Evolutionary conservation across 441 rosid genomes (phyloP), one percentile per base, ranked within the genome.

Genomic region (Mallotus japonicus): DNA sequence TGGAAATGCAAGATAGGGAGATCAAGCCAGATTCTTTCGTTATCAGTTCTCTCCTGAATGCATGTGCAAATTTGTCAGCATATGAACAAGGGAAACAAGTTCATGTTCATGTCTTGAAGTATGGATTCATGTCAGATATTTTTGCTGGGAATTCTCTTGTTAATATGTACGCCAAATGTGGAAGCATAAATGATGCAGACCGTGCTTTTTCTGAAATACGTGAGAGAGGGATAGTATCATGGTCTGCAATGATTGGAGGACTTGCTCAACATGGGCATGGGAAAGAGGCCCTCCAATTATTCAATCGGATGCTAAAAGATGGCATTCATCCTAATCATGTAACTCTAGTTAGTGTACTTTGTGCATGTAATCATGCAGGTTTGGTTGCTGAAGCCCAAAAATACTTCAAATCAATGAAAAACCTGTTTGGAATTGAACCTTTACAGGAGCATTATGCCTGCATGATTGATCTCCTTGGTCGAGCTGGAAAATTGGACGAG

Each of bases 71-170:
- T 75, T 74, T 88, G 55, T 90, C 95, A 20, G 95, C 90, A 71
- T 88, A 88, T 73, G 95, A 88, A 75, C 93, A 87, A 73, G 93
- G 90, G 74, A 88, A 88, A 77, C 95, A 85, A 84, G 79, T 87
- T 50, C 93, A 88, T 78, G 87, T 79, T 73, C 90, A 87, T 63
- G 64, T 86, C 73, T 78, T 87, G 81, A 88, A 88, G 78, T 82
- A 75, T 32, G 93, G 95, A 50, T 90, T 90, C 79, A 75, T 83
- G 79, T 79, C 80, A 10, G 93, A 88, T 67, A 62, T 28, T 32
- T 88, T 87, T 69, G 83, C 93, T 6, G 90, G 90, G 62, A 89
- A 90, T 75, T 88, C 90, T 54, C 92, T 90, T 13, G 88, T 90
- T 37, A 87, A 86, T 70, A 86, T 87, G 91, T 89, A 90, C 76